Percentiles rank a stretch among this genome's conserved stretches.
These are phyloP conservation scores for Saccharum spontaneum DNA, from an alignment of 176 grass and related monocot genomes.

Conservation along the genomic window DNA sequence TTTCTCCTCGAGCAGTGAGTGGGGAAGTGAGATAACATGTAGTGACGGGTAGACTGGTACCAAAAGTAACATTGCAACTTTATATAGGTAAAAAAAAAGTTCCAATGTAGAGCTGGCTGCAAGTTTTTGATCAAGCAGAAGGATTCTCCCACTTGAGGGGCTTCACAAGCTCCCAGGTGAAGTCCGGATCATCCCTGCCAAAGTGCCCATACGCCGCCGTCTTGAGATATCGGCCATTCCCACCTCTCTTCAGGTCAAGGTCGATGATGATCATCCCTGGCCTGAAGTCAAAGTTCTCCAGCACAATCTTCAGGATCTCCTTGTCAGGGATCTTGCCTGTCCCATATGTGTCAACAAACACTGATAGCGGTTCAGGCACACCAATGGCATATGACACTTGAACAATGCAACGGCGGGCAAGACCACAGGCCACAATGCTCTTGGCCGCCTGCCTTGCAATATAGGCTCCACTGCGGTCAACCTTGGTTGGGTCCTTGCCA, in stretches of 20 bases:
- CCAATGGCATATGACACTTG: constrained; percentile 58
- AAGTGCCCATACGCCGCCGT: constrained; percentile 54
- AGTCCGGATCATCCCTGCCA: constrained; percentile 51
- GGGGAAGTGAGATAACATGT: neutral
- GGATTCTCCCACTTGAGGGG: constrained; percentile 49
- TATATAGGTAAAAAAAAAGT: neutral
- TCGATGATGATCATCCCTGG: constrained; percentile 59
- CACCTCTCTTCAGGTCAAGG: constrained; percentile 53
- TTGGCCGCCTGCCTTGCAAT: constrained; percentile 54
- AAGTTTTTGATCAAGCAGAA: constrained; percentile 27
- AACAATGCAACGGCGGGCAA: constrained; percentile 50
- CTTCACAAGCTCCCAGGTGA: constrained; percentile 61
- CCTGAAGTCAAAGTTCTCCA: constrained; percentile 55
- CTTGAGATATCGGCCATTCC: constrained; percentile 40
- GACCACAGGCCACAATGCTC: constrained; percentile 46
- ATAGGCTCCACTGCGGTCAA: constrained; percentile 53
- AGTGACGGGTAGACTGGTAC: neutral
- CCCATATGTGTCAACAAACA: constrained; percentile 55
- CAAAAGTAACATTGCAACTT: neutral
- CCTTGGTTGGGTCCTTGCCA: constrained; percentile 62
- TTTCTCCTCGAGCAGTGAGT: constrained; percentile 3
- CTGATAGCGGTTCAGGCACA: constrained; percentile 48
- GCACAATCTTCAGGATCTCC: constrained; percentile 49
- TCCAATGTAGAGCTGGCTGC: neutral
- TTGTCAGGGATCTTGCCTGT: constrained; percentile 52